These are phyloP conservation scores for Helotiales sp. DNA, from an alignment of 2,329 filamentous ascomycete genomes.

Conservation along the genomic window DNA sequence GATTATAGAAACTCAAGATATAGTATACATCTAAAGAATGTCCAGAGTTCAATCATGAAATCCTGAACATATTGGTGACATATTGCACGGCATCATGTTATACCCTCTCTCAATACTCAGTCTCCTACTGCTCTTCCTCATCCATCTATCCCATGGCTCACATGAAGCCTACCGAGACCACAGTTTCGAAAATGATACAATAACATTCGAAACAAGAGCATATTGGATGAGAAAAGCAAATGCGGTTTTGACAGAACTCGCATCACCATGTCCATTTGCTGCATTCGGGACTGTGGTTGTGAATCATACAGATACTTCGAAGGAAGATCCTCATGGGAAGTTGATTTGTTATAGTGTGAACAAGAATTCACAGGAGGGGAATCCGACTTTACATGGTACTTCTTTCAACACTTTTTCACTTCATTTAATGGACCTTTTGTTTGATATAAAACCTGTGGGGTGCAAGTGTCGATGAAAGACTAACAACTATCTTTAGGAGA, in stretches of 20 bases:
- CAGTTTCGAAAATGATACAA: conserved; percentile 15
- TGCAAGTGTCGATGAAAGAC: background rate
- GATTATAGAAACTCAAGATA: background rate
- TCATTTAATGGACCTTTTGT: background rate
- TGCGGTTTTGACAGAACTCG: conserved; percentile 42
- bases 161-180: background rate
- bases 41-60: background rate
- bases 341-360: conserved; percentile 54
- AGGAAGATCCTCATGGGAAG: conserved; percentile 39
- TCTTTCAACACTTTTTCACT: background rate
- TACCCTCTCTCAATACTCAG: conserved; percentile 26
- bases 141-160: conserved; percentile 20
- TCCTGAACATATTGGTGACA: background rate
- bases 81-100: conserved; percentile 19
- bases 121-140: conserved; percentile 22
- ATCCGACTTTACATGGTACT: conserved; percentile 53
- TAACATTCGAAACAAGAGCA: conserved; percentile 42
- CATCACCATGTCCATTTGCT: conserved; percentile 50
- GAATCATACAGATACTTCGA: conserved; percentile 47
- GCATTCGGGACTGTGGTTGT: conserved; percentile 56
- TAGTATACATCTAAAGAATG: background rate
- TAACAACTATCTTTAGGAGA: conserved; percentile 41
- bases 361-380: conserved; percentile 43
- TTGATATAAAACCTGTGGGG: background rate
- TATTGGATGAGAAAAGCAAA: conserved; percentile 55